Evolutionary conservation across 2,329 filamentous ascomycete genomes (phyloP), one percentile per base, ranked within the genome.

Genomic region (Penicillium oxalicum): DNA sequence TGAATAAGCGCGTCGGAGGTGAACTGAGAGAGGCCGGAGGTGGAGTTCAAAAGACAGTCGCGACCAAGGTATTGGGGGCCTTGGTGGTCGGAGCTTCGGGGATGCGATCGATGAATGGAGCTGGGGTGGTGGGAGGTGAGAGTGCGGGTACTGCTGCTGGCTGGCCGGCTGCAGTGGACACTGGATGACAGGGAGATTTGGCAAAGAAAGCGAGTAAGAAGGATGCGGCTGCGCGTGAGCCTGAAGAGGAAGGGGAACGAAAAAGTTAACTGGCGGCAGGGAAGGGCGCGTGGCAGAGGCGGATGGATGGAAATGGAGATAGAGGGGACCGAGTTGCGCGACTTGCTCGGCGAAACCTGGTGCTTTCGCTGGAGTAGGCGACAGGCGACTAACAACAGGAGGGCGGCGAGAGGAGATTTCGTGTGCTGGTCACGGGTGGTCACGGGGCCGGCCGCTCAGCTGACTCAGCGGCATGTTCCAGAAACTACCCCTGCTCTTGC

Each of bases 291-390:
- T 64, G 59, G 57, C 51, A 58, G 59, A 45, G 40, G 53, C 58
- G 55, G 61, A 57, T 62, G 54, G 64, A 67, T 64, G 64, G 42
- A 63, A 64, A 66, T 63, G 63, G 61, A 57, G 67, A 66, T 67
- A 64, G 64, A 64, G 62, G 64, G 61, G 61, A 64, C 62, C 60
- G 61, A 61, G 59, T 59, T 66, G 67, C 66, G 67, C 67, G 66
- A 64, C 62, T 64, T 57, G 55, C 61, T 64, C 58, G 58, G 58
- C 63, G 63, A 62, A 63, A 64, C 63, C 65, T 68, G 65, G 63
- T 62, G 65, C 63, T 65, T 54, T 60, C 61, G 42, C 42, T 44
- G 42, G 42, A 35, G 60, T 60, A 54, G 53, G 59, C 59, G 58
- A 64, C 57, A 61, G 50, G 59, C 60, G 58, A 64, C 57, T 59